Evolutionary conservation across 2,329 filamentous ascomycete species (phyloP), one percentile per base, ranked within the genome.

Genomic region (Colletotrichum cuscutae): DNA sequence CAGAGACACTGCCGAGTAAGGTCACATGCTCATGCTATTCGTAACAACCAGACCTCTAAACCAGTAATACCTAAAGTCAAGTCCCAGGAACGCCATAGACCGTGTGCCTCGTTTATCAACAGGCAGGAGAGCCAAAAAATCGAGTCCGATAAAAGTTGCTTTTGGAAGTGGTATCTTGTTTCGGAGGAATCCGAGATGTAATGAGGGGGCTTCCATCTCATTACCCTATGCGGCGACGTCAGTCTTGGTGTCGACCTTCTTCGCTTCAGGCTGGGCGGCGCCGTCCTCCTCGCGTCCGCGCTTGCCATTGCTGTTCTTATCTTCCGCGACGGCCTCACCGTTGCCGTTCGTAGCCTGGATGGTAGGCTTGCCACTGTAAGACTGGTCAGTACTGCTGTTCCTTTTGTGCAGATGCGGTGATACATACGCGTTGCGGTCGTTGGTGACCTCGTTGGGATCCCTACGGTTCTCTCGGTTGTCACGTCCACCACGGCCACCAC

Each of bases 191-290:
- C 46, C 49, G 35, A 42, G 54, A n/a, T 32, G 49, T 32, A 22
- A 42, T 56, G 35, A 22, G 22, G 58, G 37, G 30, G 26, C 15
- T 35, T 63, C 42, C 58, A 53, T 37, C 65, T 53, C 69, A 63
- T n/a, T 22, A 26, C 46, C 66, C 46, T 71, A 73, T 61, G 71
- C 71, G 58, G 58, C 63, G 59, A 68, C 71, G 26, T 81, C 80
- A 58, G 83, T 79, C 83, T 89, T 89, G 78, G 79, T 82, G 75
- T 92, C 89, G 53, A 90, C 86, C 84, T 92, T 92, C 86, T 92
- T 92, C 24, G 89, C 86, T 3, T 88, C 83, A 35, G 86, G 88
- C 70, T 85, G 84, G n/a, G 79, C 82, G 4, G 77, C 80, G 57
- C 79, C 83, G 35, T 88, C 88, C 9, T 89, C 88, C 11, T 90